Conservation (phyloP, 2,329 filamentous ascomycete species). For the Nemania abortiva region DNA sequence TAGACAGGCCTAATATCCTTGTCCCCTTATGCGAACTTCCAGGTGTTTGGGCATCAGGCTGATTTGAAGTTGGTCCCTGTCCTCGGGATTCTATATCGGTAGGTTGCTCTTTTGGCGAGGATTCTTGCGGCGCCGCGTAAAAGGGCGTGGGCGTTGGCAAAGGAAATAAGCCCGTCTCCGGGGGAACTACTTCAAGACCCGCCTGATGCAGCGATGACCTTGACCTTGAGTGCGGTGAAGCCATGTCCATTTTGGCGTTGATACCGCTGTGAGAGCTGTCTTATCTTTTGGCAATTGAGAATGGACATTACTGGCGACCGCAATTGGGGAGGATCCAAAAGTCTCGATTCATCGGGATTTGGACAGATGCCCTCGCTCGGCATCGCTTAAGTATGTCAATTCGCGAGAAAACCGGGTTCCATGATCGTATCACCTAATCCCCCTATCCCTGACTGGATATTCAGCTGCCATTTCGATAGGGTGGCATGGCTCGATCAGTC, state of each 20-base stretch:
- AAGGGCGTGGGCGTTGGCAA: conserved; percentile 27
- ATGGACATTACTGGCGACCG: background rate
- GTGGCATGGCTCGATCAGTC: conserved; percentile 6
- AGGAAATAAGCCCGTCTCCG: conserved; percentile 41
- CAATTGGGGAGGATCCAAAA: background rate
- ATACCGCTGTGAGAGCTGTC: background rate
- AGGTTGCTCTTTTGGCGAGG: conserved; percentile 14
- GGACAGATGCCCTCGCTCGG: background rate
- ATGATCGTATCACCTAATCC: conserved; percentile 8
- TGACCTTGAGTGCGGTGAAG: conserved; percentile 21
- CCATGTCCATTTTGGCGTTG: conserved; percentile 11
- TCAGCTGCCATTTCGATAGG: conserved; percentile 13
- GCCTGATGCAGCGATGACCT: conserved; percentile 16
- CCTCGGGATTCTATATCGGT: background rate
- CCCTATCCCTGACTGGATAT: background rate
- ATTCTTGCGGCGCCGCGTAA: background rate
- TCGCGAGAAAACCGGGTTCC: background rate
- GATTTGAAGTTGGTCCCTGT: conserved; percentile 5
- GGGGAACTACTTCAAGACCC: conserved; percentile 43
- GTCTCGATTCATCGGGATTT: background rate
- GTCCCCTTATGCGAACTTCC: conserved; percentile 4
- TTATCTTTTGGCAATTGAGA: background rate
- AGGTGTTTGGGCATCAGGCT: background rate
- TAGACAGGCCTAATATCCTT: conserved; percentile 42
- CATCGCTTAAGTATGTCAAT: background rate